phyloP scores from a whole-genome alignment of 768 basidiomycete species.

The Suillus weaverae region DNA sequence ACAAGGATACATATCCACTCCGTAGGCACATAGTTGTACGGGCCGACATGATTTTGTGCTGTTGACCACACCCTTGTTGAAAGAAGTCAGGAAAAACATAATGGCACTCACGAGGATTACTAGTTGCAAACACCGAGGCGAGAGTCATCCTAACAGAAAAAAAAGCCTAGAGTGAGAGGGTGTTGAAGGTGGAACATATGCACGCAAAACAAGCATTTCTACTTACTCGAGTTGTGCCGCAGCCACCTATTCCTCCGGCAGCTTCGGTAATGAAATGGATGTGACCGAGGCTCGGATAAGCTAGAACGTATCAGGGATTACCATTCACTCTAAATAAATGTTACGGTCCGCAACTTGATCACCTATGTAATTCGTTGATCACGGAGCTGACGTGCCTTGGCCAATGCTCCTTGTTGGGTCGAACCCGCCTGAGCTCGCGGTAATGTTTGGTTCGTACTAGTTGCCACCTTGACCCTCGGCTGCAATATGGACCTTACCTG shows the following conservation, averaged over 20 bases:
- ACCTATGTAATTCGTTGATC: too few species aligned
- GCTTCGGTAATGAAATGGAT: background rate
- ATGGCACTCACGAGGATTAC: background rate
- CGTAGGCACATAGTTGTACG: constrained; percentile 44
- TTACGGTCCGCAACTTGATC: background rate
- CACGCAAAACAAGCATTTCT: background rate
- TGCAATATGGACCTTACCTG: too few species aligned
- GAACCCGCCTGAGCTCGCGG: too few species aligned
- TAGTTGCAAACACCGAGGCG: background rate
- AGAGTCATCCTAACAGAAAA: background rate
- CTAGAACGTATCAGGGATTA: background rate
- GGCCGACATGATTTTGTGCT: background rate
- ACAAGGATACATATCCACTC: constrained; percentile 34
- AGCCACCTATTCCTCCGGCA: background rate
- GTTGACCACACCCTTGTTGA: background rate
- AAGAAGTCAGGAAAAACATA: too few species aligned
- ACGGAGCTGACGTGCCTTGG: too few species aligned
- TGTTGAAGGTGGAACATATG: background rate
- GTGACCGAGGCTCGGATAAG: background rate
- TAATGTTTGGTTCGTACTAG: too few species aligned
- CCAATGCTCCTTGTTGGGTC: too few species aligned
- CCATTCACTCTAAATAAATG: background rate
- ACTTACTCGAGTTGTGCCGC: background rate
- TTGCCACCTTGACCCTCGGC: too few species aligned
- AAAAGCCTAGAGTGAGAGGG: background rate